phyloP scores from a whole-genome alignment of 345 rosid species.

The Geranium brycei region DNA sequence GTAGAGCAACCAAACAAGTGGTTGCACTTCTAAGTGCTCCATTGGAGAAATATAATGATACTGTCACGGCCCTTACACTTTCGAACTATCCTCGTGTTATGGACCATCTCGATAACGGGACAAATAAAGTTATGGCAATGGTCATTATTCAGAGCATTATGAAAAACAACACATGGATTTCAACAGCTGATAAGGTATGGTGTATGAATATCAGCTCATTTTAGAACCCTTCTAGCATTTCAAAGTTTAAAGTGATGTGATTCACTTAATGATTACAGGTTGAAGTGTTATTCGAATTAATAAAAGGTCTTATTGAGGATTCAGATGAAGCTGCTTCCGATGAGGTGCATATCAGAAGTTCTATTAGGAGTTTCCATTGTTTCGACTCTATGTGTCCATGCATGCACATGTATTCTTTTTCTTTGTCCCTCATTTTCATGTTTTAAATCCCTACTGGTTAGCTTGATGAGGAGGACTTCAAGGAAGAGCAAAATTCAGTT shows the following conservation, averaged over 20 bases:
- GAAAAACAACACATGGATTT: slow-evolving; percentile 60
- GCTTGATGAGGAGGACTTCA: slow-evolving; percentile 94
- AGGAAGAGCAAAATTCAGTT: slow-evolving; percentile 82
- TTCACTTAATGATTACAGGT: slow-evolving; percentile 32
- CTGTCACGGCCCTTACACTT: slow-evolving; percentile 67
- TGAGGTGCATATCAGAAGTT: slow-evolving; percentile 34
- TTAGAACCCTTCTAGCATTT: slow-evolving; percentile 4
- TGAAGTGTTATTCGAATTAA: slow-evolving; percentile 72
- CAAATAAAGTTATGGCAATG: slow-evolving; percentile 85
- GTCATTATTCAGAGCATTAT: slow-evolving; percentile 77
- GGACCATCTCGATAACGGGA: slow-evolving; percentile 76
- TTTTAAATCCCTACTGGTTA: slow-evolving; percentile 1
- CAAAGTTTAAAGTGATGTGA: slow-evolving; percentile 1
- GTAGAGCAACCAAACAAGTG: slow-evolving; percentile 73
- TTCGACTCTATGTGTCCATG: background rate
- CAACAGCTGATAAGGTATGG: slow-evolving; percentile 64
- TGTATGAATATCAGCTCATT: slow-evolving; percentile 6
- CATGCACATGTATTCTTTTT: background rate
- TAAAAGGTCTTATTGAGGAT: slow-evolving; percentile 84
- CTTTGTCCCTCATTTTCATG: background rate
- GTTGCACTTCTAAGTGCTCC: slow-evolving; percentile 94
- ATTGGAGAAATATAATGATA: slow-evolving; percentile 72
- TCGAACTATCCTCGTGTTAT: slow-evolving; percentile 79
- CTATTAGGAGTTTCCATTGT: background rate
- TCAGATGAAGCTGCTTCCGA: slow-evolving; percentile 42